phyloP scores from a whole-genome alignment of 345 rosid genomes.

The Eucalyptus tenuipes region DNA sequence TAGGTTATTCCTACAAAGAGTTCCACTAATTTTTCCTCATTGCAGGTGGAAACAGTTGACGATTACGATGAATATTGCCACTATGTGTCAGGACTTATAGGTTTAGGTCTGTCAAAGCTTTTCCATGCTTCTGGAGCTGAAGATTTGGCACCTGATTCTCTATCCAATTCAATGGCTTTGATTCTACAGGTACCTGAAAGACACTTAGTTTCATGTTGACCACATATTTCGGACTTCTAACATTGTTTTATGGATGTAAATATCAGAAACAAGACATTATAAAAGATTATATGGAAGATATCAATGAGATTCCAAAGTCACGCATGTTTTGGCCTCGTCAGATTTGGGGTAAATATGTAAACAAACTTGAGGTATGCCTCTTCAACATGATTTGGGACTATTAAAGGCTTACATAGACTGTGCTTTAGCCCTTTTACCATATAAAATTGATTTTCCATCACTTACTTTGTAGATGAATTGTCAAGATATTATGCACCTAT shows the following conservation, averaged over 20 bases:
- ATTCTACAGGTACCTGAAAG: conserved; percentile 77
- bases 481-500: neutral
- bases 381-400: neutral
- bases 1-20: neutral
- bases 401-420: neutral
- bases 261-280: conserved; percentile 87
- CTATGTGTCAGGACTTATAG: conserved; percentile 96
- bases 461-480: neutral
- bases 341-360: neutral
- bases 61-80: conserved; percentile 97
- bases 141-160: conserved; percentile 57
- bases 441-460: neutral
- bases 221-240: neutral
- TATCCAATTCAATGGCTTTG: conserved; percentile 93
- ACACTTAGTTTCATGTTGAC: neutral
- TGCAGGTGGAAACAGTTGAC: conserved; percentile 78
- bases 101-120: conserved; percentile 90
- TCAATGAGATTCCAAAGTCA: conserved; percentile 91
- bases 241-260: neutral
- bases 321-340: neutral
- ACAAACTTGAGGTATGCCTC: conserved; percentile 63
- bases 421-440: neutral
- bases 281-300: conserved; percentile 91
- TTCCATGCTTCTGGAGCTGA: conserved; percentile 78
- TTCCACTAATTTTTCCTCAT: neutral